Conservation (phyloP, 2,329 filamentous ascomycete genomes). For the Claviceps monticola region DNA sequence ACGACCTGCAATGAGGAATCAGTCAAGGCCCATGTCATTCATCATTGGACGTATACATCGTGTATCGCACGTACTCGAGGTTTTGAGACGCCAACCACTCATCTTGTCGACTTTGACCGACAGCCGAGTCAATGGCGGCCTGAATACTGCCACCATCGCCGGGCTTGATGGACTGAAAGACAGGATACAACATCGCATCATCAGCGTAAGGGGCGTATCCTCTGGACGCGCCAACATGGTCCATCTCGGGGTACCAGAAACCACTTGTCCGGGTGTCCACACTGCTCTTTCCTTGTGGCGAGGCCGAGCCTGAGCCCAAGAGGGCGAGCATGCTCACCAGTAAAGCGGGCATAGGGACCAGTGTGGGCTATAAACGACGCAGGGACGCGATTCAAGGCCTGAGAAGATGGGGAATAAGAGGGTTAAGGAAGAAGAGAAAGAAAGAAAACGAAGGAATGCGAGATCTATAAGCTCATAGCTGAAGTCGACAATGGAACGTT, state of each 20-base stretch:
- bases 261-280: constrained; percentile 8
- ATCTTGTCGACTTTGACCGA: constrained; percentile 18
- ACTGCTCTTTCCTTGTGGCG: constrained; percentile 2
- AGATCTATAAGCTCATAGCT: neutral
- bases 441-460: no score
- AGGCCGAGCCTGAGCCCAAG: constrained; percentile 9
- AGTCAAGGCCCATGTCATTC: neutral
- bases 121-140: constrained; percentile 23
- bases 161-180: constrained; percentile 23
- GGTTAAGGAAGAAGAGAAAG: neutral
- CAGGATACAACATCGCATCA: constrained; percentile 21
- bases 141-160: constrained; percentile 25
- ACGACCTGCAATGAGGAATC: constrained; percentile 16
- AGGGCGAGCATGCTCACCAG: constrained; percentile 1
- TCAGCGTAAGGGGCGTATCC: constrained; percentile 28
- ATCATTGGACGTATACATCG: neutral
- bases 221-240: constrained; percentile 22
- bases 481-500: neutral
- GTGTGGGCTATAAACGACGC: neutral
- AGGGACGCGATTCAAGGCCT: neutral
- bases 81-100: constrained; percentile 28
- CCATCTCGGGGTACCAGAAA: constrained; percentile 31
- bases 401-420: neutral
- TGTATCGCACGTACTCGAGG: constrained; percentile 18
- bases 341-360: neutral